phyloP scores from a whole-genome alignment of 2,329 filamentous ascomycete species.

The Xylariaceae sp. region DNA sequence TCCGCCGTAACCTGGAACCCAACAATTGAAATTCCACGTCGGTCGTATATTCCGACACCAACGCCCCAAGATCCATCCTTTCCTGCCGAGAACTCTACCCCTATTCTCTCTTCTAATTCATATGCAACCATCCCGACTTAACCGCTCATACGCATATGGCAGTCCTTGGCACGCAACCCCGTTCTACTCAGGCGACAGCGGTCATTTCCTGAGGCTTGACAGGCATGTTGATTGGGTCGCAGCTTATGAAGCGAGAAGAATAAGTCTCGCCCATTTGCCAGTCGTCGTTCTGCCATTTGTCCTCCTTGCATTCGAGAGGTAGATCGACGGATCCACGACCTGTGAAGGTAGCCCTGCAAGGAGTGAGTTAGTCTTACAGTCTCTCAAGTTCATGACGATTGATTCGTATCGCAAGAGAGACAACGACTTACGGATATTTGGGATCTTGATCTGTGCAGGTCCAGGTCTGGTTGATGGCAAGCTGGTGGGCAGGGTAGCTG shows the following conservation, averaged over 20 bases:
- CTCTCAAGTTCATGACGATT: not conserved
- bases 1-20: too few relatives aligned
- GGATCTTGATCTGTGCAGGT: conserved; percentile 39
- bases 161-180: too few relatives aligned
- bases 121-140: too few relatives aligned
- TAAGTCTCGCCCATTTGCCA: conserved; percentile 39
- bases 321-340: conserved; percentile 33
- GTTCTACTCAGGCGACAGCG: conserved; percentile 32
- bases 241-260: conserved; percentile 33
- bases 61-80: too few relatives aligned
- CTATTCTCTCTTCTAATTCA: too few relatives aligned
- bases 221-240: conserved; percentile 28
- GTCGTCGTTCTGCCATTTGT: conserved; percentile 35
- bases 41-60: too few relatives aligned
- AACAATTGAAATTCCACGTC: too few relatives aligned
- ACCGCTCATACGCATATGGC: too few relatives aligned
- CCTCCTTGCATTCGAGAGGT: conserved; percentile 34
- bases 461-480: conserved; percentile 48
- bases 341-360: conserved; percentile 30
- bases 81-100: too few relatives aligned
- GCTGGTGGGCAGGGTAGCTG: conserved; percentile 32
- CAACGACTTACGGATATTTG: conserved; percentile 33
- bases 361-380: not conserved
- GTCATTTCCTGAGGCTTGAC: conserved; percentile 33
- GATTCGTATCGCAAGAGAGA: not conserved